Conservation (phyloP, 1,284 basidiomycete genomes). For the Ustilago shanxiensis region DNA sequence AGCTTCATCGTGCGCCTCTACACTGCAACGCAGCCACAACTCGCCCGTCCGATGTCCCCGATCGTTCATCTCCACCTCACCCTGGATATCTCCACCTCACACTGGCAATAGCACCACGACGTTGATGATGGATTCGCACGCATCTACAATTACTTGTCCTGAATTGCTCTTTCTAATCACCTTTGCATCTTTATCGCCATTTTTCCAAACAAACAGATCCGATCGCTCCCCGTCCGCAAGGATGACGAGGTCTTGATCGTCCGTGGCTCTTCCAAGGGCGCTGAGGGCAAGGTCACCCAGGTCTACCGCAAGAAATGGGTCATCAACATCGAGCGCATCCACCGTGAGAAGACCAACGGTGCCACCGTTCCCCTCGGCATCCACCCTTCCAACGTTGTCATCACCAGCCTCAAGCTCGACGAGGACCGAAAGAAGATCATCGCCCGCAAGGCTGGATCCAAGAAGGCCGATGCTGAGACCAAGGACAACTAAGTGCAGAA, state of each 20-base stretch:
- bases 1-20: too few relatives aligned
- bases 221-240: constrained; percentile 95
- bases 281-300: constrained; percentile 78
- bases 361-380: constrained; percentile 93
- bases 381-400: constrained; percentile 97
- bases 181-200: constrained; percentile 4
- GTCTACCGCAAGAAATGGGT: constrained; percentile 99
- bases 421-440: constrained; percentile 69
- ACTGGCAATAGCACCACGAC: too few relatives aligned
- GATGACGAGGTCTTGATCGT: constrained; percentile 99
- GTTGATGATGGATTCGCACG: constrained; percentile 10
- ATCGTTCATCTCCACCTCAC: too few relatives aligned
- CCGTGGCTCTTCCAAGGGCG: constrained; percentile 77
- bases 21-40: too few relatives aligned
- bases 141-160: too few relatives aligned
- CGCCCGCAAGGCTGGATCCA: constrained; percentile 63
- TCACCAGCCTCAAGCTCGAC: constrained; percentile 73
- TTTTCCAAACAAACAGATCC: constrained; percentile 77
- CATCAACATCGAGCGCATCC: constrained; percentile 97
- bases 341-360: constrained; percentile 97
- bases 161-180: constrained; percentile 1
- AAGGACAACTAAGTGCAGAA: constrained; percentile 50
- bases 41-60: too few relatives aligned
- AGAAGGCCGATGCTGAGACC: constrained; percentile 54
- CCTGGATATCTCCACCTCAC: too few relatives aligned